Evolutionary conservation across 257 asterid genomes (phyloP), one percentile per base, ranked within the genome.

Genomic region (Henckelia pumila): DNA sequence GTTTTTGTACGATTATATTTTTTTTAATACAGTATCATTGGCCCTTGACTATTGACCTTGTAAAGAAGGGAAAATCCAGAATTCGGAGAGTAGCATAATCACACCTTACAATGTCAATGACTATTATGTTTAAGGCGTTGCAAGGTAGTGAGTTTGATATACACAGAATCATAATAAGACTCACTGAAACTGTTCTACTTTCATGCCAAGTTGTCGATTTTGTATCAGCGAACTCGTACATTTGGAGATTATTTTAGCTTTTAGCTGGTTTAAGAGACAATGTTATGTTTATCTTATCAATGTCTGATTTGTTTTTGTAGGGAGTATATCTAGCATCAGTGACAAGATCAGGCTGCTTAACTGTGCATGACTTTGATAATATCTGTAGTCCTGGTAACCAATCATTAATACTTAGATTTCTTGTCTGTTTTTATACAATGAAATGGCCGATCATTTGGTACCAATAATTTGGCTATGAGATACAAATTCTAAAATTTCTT

Each of bases 321-420:
- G 98, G 98, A 16, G 86, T 82, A 67, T 92, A 92, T 77, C 74
- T 92, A 83, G 98, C 98, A 69, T 89, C 98, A 2, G 95, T 72
- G 32, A 92, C 98, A 73, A 85, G 77, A 67, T 73, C 89, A 68
- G 96, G 98, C 40, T 92, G 97, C 91, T 72, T 92, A 79, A 89
- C 96, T 19, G 89, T 92, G 77, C 98, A 92, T 56, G 96, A 89
- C 80, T 92, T 84, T 59, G 98, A 89, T 47, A 81, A 71, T 72
- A 77, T 92, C 70, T 79, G 59, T 72, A 74, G 73, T 68, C 74
- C 82, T 64, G 98, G 98, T 92, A 88, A 82, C 19, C 29, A 61
- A 33, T 63, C 56, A 56, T 79, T 37, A 16, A 35, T 22, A 29
- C 35, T 64, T 19, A 11, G 52, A 50, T 63, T 59, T 61, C 17